Evolutionary conservation across 441 rosid species (phyloP).

Genomic region (Eruca vesicaria): DNA sequence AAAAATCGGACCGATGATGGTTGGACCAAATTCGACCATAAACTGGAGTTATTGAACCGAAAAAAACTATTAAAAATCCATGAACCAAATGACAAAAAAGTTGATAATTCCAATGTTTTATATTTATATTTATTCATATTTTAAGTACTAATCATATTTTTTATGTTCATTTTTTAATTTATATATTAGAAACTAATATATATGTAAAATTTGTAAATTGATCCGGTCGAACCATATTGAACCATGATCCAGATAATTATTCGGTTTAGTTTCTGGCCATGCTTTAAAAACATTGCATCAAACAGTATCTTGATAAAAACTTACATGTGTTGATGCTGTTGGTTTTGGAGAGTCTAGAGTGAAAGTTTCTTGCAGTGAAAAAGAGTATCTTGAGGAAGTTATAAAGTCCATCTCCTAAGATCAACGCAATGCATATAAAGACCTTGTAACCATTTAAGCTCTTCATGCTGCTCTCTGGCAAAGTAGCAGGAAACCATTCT

Average conservation of each 20-base stretch:
- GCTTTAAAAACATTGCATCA: neutral
- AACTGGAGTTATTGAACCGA: neutral
- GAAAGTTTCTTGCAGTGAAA: constrained; percentile 54
- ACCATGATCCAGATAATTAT: neutral
- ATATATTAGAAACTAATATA: neutral
- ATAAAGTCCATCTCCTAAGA: constrained; percentile 93
- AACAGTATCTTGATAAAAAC: neutral
- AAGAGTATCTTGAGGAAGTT: constrained; percentile 78
- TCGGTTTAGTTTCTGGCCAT: neutral
- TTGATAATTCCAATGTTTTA: neutral
- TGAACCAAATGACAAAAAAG: no score
- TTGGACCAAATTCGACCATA: neutral
- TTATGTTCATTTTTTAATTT: neutral
- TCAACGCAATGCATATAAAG: constrained; percentile 79
- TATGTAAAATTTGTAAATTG: neutral
- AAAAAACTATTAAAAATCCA: neutral
- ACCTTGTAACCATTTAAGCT: constrained; percentile 92
- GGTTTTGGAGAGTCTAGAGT: constrained; percentile 38
- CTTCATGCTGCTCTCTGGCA: constrained; percentile 70
- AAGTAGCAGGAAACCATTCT: constrained; percentile 59
- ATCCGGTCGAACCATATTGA: neutral
- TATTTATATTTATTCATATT: neutral
- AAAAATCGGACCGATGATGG: neutral
- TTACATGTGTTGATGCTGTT: constrained; percentile 47
- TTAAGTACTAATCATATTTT: neutral